Conservation (phyloP, 1,284 basidiomycete genomes). For the Papiliotrema laurentii region DNA sequence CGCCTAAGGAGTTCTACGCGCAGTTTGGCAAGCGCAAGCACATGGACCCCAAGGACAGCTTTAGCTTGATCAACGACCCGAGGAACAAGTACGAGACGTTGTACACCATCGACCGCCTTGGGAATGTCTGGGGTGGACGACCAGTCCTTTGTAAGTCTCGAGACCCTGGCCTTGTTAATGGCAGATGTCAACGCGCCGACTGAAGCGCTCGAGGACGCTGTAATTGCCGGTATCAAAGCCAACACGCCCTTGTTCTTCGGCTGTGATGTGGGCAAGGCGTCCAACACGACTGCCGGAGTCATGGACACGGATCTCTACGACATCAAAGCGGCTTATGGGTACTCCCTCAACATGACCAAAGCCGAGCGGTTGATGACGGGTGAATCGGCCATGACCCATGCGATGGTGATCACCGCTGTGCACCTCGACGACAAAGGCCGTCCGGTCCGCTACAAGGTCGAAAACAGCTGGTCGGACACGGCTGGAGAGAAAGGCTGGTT, state of each 20-base stretch:
- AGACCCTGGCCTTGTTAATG: conserved; percentile 1
- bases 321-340: conserved; percentile 68
- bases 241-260: conserved; percentile 93
- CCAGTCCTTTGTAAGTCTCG: conserved; percentile 66
- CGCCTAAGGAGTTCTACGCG: conserved; percentile 73
- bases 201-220: conserved; percentile 70
- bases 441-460: conserved; percentile 83
- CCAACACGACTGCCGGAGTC: conserved; percentile 57
- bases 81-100: conserved; percentile 74
- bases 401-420: conserved; percentile 84
- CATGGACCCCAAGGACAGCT: conserved; percentile 56
- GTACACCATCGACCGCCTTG: conserved; percentile 89
- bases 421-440: conserved; percentile 72
- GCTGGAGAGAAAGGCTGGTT: conserved; percentile 83
- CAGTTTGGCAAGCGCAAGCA: conserved; percentile 29
- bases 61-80: conserved; percentile 94
- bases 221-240: conserved; percentile 80
- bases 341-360: conserved; percentile 63
- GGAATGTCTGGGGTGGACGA: conserved; percentile 83
- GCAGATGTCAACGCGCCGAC: conserved; percentile 85
- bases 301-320: conserved; percentile 83
- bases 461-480: conserved; percentile 89
- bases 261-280: conserved; percentile 57
- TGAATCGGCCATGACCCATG: conserved; percentile 55
- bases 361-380: conserved; percentile 72